These are phyloP conservation scores for Phaeosphaeria sp. DNA, from an alignment of 2,329 filamentous ascomycete genomes.

Conservation along the genomic window DNA sequence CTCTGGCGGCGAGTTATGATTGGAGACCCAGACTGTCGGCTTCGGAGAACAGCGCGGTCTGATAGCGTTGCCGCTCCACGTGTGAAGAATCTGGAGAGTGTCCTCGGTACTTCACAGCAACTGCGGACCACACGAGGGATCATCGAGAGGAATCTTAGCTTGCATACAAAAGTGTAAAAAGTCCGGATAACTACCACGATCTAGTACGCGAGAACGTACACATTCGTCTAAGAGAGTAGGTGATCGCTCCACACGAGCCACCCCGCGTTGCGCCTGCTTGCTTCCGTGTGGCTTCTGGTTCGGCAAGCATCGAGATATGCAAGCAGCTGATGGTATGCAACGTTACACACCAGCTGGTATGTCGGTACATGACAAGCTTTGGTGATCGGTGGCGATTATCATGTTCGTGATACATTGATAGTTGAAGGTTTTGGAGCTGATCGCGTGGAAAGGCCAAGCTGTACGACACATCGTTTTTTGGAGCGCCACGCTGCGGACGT, in stretches of 20 bases:
- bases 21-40: slow-evolving; percentile 13
- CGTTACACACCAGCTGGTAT: background rate
- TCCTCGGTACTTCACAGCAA: slow-evolving; percentile 5
- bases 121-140: background rate
- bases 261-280: slow-evolving; percentile 12
- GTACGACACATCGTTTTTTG: background rate
- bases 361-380: background rate
- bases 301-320: background rate
- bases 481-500: background rate
- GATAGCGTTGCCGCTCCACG: background rate
- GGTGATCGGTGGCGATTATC: background rate
- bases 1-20: slow-evolving; percentile 3
- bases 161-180: background rate
- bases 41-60: slow-evolving; percentile 17
- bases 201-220: background rate
- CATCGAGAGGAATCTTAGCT: background rate
- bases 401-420: background rate
- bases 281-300: slow-evolving; percentile 1
- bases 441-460: background rate
- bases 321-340: background rate
- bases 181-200: background rate
- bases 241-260: background rate
- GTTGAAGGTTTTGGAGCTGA: background rate
- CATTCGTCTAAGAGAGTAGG: background rate
- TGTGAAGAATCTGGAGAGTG: background rate